Evolutionary conservation across 2,329 filamentous ascomycete species (phyloP), one percentile per base, ranked within the genome.

Genomic region (Diplodia scrobiculata): DNA sequence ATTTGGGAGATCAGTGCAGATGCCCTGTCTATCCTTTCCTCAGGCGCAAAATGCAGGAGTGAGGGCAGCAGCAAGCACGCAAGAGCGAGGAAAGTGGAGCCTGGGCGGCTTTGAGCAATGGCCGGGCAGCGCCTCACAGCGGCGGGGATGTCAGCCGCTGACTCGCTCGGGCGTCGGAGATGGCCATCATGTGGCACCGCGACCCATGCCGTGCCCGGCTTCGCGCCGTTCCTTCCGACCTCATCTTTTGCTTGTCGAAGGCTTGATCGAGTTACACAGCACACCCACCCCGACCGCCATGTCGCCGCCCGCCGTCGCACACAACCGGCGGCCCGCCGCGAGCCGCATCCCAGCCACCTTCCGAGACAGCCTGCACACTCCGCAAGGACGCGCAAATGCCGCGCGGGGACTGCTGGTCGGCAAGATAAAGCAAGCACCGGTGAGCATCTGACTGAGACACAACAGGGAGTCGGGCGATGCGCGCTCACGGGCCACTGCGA

Each of bases 1-100:
- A 60, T 60, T 38, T 41, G 45, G 55, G 29, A 60, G 55, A 60
- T 60, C 55, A 59, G 54, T 38, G 19, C 17, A 21, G 36, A 14
- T 21, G 55, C 55, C 55, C 55, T 60, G 55, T 60, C 55, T 60
- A 60, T 60, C 55, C 29, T 60, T 60, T 48, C 55, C 55, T 45
- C 21, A 27, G 54, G 6, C 21, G 54, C 19, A 58, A 25, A 25
- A 0, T 0, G 25, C 25, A 25, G 25, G 25, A 25, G 25, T 25
- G 25, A 36, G 38, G 21, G 54, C 54, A 38, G 29, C 32, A 5
- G 55, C 38, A 62, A 62, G 58, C 58, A 62, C 59, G 59, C 59
- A 63, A 63, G 59, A 63, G 38, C 19, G 38, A 47, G 38, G 21
- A 32, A 47, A 59, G 55, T 60, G 55, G 55, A 48, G 25, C 54